Percentiles rank a stretch among this genome's conserved stretches.
phyloP scores from a whole-genome alignment of 2,329 filamentous ascomycete genomes.

The Truncatella angustata region DNA sequence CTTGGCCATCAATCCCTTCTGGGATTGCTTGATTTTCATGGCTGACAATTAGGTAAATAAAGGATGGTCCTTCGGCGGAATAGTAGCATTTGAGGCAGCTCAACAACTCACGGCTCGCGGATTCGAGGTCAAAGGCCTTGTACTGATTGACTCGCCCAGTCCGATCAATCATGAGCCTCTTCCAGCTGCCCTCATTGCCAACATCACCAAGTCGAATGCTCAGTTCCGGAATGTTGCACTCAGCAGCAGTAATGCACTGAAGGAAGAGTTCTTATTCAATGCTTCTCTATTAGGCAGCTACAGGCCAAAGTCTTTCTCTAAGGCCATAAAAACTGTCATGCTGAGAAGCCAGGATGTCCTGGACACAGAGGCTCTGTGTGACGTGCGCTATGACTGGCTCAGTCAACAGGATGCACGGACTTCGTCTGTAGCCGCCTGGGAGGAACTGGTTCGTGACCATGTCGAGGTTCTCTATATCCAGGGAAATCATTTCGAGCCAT shows the following conservation, averaged over 20 bases:
- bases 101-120: conserved; percentile 36
- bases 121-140: conserved; percentile 34
- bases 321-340: conserved; percentile 7
- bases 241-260: background rate
- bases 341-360: conserved; percentile 12
- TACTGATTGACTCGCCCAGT: conserved; percentile 43
- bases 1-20: background rate
- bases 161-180: conserved; percentile 46
- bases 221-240: background rate
- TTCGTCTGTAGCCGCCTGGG: conserved; percentile 3
- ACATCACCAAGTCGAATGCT: background rate
- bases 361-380: conserved; percentile 17
- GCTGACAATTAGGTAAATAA: conserved; percentile 14
- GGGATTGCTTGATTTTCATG: background rate
- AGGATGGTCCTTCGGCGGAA: conserved; percentile 61
- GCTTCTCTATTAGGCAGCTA: conserved; percentile 12
- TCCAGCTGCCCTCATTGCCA: conserved; percentile 26
- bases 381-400: conserved; percentile 21
- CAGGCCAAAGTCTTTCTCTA: conserved; percentile 2
- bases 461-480: conserved; percentile 4
- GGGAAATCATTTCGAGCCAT: conserved; percentile 11
- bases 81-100: conserved; percentile 51
- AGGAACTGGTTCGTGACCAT: conserved; percentile 1
- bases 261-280: conserved; percentile 13
- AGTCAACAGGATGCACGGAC: conserved; percentile 1